Evolutionary conservation across 2,329 filamentous ascomycete genomes (phyloP).

Genomic region (Verticillium tricorpus): DNA sequence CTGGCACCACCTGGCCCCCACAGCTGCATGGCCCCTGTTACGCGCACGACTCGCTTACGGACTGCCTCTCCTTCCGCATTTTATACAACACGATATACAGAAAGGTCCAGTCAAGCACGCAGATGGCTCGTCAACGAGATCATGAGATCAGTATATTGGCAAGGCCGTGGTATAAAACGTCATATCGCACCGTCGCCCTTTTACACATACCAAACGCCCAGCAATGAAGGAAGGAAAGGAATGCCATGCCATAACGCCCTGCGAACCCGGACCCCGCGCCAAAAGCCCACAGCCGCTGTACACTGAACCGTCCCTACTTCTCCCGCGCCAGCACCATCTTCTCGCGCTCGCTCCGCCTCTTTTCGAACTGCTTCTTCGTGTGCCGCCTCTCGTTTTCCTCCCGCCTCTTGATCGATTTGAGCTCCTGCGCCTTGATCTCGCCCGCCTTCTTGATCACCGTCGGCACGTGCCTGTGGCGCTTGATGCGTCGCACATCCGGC

Average conservation of each 20-base stretch:
- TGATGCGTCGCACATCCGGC: conserved; percentile 91
- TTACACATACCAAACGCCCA: conserved; percentile 11
- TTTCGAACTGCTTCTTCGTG: conserved; percentile 74
- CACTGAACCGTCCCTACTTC: conserved; percentile 31
- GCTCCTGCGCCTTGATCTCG: conserved; percentile 89
- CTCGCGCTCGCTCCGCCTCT: conserved; percentile 75
- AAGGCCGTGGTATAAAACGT: no score
- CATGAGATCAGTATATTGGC: no score
- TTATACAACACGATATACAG: no score
- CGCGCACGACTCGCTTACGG: no score
- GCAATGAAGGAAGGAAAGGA: conserved; percentile 1
- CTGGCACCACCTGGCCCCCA: no score
- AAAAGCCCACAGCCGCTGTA: neutral
- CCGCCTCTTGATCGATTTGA: conserved; percentile 80
- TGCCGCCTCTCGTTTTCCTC: conserved; percentile 96
- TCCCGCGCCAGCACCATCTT: conserved; percentile 79
- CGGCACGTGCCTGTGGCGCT: conserved; percentile 84
- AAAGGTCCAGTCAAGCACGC: no score
- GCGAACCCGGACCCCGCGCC: neutral
- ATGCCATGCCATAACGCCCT: conserved; percentile 6
- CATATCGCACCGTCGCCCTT: conserved; percentile 6
- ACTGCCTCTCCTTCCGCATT: no score
- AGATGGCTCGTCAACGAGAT: no score
- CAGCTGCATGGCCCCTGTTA: no score
- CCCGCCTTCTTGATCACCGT: conserved; percentile 92